Percentiles rank a stretch among this genome's conserved stretches.
Evolutionary conservation across 352 stramenopile species (phyloP).

Genomic region (Pythium aquatile): DNA sequence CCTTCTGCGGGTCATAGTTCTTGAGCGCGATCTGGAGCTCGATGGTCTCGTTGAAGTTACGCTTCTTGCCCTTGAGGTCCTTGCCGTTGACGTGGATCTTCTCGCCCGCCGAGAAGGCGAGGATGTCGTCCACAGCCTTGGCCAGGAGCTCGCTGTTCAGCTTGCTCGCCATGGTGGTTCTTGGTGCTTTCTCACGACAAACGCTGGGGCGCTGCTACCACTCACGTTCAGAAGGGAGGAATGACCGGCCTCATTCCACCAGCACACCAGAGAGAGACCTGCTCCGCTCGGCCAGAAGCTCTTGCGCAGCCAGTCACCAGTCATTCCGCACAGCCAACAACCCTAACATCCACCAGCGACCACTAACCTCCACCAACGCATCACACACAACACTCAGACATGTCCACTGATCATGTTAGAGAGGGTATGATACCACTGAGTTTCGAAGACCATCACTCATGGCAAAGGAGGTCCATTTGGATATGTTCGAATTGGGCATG

Average conservation of each 20-base stretch:
- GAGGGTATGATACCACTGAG: not conserved
- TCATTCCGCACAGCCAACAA: constrained; percentile 22
- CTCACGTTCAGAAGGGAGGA: constrained; percentile 77
- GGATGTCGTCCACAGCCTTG: constrained; percentile 95
- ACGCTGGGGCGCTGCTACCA: constrained; percentile 60
- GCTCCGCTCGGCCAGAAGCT: not conserved
- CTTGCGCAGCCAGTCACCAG: constrained; percentile 12
- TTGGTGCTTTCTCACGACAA: constrained; percentile 24
- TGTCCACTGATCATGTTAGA: not conserved
- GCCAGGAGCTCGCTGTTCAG: constrained; percentile 96
- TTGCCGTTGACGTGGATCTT: constrained; percentile 89
- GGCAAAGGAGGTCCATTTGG: not conserved
- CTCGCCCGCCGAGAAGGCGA: constrained; percentile 95
- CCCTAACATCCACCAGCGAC: constrained; percentile 17
- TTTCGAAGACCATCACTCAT: not conserved
- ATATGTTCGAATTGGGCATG: not conserved
- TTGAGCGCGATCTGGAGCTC: constrained; percentile 99
- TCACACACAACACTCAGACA: constrained; percentile 7
- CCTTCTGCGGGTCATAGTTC: constrained; percentile 99
- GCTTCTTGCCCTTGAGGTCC: constrained; percentile 98
- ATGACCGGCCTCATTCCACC: constrained; percentile 29
- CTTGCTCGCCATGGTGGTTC: constrained; percentile 87
- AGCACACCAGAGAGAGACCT: not conserved
- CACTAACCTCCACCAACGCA: constrained; percentile 14
- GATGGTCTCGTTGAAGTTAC: constrained; percentile 99